phyloP scores from a whole-genome alignment of 352 stramenopile genomes.

The Phytopythium boreale region DNA sequence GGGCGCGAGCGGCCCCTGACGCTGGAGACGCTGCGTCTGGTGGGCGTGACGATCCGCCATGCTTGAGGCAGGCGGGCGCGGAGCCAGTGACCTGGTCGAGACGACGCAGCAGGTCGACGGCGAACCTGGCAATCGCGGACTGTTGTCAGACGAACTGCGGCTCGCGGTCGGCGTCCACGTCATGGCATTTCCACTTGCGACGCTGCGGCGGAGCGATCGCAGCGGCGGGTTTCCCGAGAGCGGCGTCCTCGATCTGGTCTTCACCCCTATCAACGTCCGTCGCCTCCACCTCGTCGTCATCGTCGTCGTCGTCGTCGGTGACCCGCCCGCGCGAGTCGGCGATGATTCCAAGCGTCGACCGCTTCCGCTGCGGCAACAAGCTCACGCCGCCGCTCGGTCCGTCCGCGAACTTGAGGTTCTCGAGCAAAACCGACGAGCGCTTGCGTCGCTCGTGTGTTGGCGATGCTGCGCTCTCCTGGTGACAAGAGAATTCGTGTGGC shows the following conservation, averaged over 20 bases:
- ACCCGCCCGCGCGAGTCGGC: conserved; percentile 4
- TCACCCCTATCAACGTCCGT: conserved; percentile 4
- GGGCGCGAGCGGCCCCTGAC: conserved; percentile 12
- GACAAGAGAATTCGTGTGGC: conserved; percentile 9
- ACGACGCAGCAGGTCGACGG: conserved; percentile 28
- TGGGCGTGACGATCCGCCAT: background rate
- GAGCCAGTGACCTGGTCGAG: conserved; percentile 12
- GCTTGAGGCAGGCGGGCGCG: background rate
- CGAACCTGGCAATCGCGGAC: conserved; percentile 29
- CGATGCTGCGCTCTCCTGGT: background rate
- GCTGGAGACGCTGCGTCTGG: background rate
- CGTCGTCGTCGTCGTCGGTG: conserved; percentile 20
- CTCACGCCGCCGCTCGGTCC: background rate
- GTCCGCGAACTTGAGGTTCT: background rate
- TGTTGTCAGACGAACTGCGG: conserved; percentile 52
- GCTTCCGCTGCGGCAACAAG: conserved; percentile 34
- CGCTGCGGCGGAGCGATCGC: background rate
- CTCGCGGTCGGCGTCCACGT: background rate
- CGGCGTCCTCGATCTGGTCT: background rate
- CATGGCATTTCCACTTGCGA: background rate
- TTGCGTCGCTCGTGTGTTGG: background rate
- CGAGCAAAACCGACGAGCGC: background rate
- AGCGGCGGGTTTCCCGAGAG: background rate
- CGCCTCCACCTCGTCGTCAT: conserved; percentile 15
- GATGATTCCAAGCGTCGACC: conserved; percentile 27